A percentile compares a stretch with the other conserved stretches of the same genome.
Conservation (phyloP, 768 basidiomycete genomes). For the Royoungia palumana region DNA sequence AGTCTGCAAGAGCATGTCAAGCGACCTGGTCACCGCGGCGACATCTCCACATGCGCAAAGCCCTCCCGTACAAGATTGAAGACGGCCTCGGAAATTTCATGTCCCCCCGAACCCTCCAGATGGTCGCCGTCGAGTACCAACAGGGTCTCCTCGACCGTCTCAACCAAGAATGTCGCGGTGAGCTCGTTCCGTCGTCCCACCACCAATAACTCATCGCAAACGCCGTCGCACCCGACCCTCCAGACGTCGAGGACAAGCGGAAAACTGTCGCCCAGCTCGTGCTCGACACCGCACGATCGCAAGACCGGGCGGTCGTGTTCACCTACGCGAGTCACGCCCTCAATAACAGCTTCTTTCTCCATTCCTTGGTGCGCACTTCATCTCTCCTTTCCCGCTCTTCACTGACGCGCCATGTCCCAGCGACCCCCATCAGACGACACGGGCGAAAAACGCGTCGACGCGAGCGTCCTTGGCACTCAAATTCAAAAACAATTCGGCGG, state of each 20-base stretch:
- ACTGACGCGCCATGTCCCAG: conserved; percentile 17
- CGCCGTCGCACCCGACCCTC: no score
- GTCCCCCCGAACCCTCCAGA: conserved; percentile 65
- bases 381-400: neutral
- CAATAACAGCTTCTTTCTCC: conserved; percentile 95
- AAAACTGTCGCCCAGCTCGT: conserved; percentile 69
- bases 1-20: conserved; percentile 6
- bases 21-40: conserved; percentile 27
- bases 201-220: no score
- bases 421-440: conserved; percentile 30
- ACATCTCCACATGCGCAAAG: conserved; percentile 47
- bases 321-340: conserved; percentile 90
- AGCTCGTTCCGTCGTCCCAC: conserved; percentile 17
- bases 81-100: conserved; percentile 78
- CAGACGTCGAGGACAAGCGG: conserved; percentile 56
- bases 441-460: conserved; percentile 19
- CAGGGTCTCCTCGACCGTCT: conserved; percentile 76
- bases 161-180: conserved; percentile 73
- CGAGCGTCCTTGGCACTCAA: conserved; percentile 15
- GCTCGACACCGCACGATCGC: conserved; percentile 57
- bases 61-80: conserved; percentile 63
- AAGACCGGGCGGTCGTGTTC: conserved; percentile 66
- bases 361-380: conserved; percentile 68
- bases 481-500: conserved; percentile 52
- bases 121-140: conserved; percentile 80